These are phyloP conservation scores for Taiozyma sp. DNA, from an alignment of 1,139 yeast species.

Conservation along the genomic window DNA sequence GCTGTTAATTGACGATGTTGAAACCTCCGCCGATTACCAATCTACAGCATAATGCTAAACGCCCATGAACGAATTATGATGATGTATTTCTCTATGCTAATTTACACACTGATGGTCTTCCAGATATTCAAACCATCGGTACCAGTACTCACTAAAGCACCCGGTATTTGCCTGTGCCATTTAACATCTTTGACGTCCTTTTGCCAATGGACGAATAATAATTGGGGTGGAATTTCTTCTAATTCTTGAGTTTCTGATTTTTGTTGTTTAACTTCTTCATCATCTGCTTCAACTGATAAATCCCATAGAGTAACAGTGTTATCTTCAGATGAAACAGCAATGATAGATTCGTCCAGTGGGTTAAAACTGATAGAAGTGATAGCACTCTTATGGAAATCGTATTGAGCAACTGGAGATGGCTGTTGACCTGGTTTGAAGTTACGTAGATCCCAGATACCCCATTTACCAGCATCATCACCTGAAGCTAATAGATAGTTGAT, in stretches of 20 bases:
- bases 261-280: conserved; percentile 85
- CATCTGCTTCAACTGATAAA: conserved; percentile 94
- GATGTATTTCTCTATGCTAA: background rate
- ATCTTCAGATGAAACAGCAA: conserved; percentile 95
- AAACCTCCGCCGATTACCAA: background rate
- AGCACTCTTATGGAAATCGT: conserved; percentile 92
- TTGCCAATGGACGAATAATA: conserved; percentile 97
- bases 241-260: conserved; percentile 64
- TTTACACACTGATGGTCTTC: conserved; percentile 90
- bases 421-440: conserved; percentile 57
- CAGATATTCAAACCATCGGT: conserved; percentile 92
- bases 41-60: background rate
- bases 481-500: conserved; percentile 85
- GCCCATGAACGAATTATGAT: background rate
- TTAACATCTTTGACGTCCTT: conserved; percentile 95
- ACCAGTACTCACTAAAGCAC: conserved; percentile 91
- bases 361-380: conserved; percentile 92
- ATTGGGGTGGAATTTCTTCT: conserved; percentile 91
- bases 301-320: conserved; percentile 98
- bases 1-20: background rate
- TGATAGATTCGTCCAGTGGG: conserved; percentile 91
- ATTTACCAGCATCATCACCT: conserved; percentile 95
- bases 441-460: conserved; percentile 99
- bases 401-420: conserved; percentile 84
- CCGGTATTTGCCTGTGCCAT: conserved; percentile 98